Base-by-base conservation (phyloP, 345 rosid genomes). In the Arabidopsis suecica region DNA sequence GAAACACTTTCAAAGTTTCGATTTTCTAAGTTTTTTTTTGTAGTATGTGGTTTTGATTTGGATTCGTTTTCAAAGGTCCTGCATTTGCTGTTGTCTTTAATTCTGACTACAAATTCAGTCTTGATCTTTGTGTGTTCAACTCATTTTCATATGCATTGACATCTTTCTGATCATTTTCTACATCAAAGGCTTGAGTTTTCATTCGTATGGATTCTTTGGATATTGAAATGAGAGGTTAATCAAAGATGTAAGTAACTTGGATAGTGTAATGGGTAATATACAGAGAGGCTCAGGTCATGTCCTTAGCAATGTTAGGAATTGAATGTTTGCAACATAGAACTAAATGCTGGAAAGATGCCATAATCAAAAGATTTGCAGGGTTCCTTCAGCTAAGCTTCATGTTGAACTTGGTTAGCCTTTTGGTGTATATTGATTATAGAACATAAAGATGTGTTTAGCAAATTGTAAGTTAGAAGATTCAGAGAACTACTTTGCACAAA, bases 341-440 rank as follows among this genome's bases (percentile, higher is more conserved):
- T 9, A 38, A 10, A 38, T 38, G 53, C 30, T 50, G 7, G 30
- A 51, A 51, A 51, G 32, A 22, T 9, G 22, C 30, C 30, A 50
- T 50, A 3, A 22, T 51, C 30, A 22, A 23, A 51, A 12, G 33
- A 22, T 51, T 10, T 51, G 57, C 57, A 51, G n/a, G 33, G 5
- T 23, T 44, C 48, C 48, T 44, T 7, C 48, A 44, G 16, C 60
- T 25, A 30, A 14, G 40, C 16, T 38, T n/a, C 63, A 30, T 69
- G 42, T 7, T 57, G 9, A 57, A 69, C 20, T 56, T 32, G 69
- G 28, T 20, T 48, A 47, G 42, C 42, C 41, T 64, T 64, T 45
- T 47, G 25, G 25, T 1, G n/a, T 45, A 4, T 30, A 22, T 42
- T 56, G 56, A 32, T 32, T 69, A 44, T 32, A 57, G 10, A 45